phyloP scores from a whole-genome alignment of 129 eudicot species.

The Silybum marianum region DNA sequence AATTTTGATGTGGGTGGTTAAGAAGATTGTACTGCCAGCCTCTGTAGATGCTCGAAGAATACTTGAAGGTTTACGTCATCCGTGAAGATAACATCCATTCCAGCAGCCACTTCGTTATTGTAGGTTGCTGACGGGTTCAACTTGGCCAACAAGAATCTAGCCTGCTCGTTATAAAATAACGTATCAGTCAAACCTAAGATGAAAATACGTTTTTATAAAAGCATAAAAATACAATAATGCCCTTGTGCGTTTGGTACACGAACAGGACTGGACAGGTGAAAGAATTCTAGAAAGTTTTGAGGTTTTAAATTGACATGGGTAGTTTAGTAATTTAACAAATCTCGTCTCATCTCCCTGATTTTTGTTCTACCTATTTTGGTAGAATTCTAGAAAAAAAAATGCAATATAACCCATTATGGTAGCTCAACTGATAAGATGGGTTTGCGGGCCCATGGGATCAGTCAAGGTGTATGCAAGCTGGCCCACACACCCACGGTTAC shows the following conservation, averaged over 20 bases:
- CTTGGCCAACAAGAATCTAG: conserved; percentile 83
- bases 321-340: too few relatives aligned
- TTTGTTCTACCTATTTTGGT: too few relatives aligned
- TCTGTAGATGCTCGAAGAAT: conserved; percentile 83
- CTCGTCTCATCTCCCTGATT: too few relatives aligned
- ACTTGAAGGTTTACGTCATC: conserved; percentile 93
- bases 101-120: conserved; percentile 72
- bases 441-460: background rate
- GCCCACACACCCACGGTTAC: background rate
- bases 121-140: conserved; percentile 86
- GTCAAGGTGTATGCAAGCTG: background rate
- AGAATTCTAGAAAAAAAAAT: too few relatives aligned
- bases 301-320: too few relatives aligned
- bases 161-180: conserved; percentile 50
- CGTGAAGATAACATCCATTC: conserved; percentile 81
- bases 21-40: conserved; percentile 85
- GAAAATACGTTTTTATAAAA: background rate
- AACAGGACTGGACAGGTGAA: too few relatives aligned
- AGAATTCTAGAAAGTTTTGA: too few relatives aligned
- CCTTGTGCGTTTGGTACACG: too few relatives aligned
- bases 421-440: too few relatives aligned
- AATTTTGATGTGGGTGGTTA: conserved; percentile 23
- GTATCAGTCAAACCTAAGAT: conserved; percentile 15
- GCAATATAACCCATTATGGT: too few relatives aligned
- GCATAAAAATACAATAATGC: background rate